Evolutionary conservation across 148 eudicot genomes (phyloP).

Genomic region (Chenopodium album): DNA sequence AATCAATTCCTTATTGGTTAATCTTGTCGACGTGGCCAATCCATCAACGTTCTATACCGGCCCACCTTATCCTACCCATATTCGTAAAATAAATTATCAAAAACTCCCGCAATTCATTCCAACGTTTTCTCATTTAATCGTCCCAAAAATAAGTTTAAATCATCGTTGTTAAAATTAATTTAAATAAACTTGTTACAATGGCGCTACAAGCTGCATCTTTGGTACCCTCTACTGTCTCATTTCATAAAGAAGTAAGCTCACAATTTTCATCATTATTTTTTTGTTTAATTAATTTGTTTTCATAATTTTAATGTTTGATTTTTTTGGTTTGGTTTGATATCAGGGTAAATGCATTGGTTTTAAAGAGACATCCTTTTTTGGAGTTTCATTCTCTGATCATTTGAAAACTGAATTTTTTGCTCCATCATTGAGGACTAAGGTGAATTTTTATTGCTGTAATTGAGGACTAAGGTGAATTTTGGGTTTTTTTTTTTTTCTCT

Average conservation of each 20-base stretch:
- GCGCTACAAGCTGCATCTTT: conserved; percentile 59
- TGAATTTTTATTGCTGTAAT: background rate
- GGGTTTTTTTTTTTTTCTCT: no score
- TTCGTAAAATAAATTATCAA: background rate
- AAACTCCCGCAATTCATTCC: background rate
- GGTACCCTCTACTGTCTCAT: conserved; percentile 41
- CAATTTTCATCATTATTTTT: background rate
- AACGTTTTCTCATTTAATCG: background rate
- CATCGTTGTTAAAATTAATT: background rate
- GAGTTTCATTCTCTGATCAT: conserved; percentile 38
- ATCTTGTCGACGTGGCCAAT: conserved; percentile 27
- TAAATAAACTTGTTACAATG: conserved; percentile 24
- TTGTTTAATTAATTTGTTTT: background rate
- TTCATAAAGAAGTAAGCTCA: conserved; percentile 49
- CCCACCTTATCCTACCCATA: conserved; percentile 24
- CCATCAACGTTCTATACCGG: conserved; percentile 15
- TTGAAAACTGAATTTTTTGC: conserved; percentile 34
- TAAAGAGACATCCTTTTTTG: conserved; percentile 54
- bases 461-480: no score
- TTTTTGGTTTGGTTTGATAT: background rate
- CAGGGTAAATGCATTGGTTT: conserved; percentile 41
- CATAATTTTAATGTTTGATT: background rate
- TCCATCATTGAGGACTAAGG: conserved; percentile 43
- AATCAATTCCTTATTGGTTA: conserved; percentile 18
- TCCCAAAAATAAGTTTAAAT: background rate